Conservation (phyloP, 352 stramenopile genomes). For the Phytophthora pseudosyringae region DNA sequence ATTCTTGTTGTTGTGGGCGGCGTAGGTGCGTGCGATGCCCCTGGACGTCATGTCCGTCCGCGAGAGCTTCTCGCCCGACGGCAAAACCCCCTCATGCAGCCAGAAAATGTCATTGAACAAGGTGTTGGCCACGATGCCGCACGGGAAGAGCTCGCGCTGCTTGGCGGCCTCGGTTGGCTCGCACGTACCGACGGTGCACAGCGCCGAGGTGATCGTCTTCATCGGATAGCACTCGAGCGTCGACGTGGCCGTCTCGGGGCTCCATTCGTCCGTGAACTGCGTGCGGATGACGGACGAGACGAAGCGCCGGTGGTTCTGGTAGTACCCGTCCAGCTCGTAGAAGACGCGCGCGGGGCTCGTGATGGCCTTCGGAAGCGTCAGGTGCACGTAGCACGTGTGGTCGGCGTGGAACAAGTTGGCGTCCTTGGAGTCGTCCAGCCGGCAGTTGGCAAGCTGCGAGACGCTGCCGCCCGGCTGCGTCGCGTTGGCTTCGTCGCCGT, state of each 20-base stretch:
- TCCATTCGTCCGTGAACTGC: constrained; percentile 73
- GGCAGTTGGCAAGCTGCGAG: constrained; percentile 55
- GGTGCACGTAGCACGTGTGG: constrained; percentile 73
- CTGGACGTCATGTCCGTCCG: constrained; percentile 48
- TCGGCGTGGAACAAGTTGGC: constrained; percentile 77
- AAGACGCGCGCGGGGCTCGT: constrained; percentile 49
- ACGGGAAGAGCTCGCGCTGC: constrained; percentile 65
- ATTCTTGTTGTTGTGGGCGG: constrained; percentile 68
- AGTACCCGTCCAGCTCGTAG: constrained; percentile 71
- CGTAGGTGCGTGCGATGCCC: constrained; percentile 55
- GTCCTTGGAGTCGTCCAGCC: constrained; percentile 38
- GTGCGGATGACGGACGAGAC: constrained; percentile 70
- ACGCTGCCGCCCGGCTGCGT: constrained; percentile 48
- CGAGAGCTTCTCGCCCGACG: constrained; percentile 47
- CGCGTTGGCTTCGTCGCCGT: constrained; percentile 35
- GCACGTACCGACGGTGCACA: constrained; percentile 52
- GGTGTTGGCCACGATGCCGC: constrained; percentile 78
- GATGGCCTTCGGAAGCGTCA: constrained; percentile 62
- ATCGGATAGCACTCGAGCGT: constrained; percentile 63
- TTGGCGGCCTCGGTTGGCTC: constrained; percentile 23
- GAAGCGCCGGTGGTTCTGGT: constrained; percentile 80
- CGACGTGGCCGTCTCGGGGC: constrained; percentile 28
- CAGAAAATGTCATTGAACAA: constrained; percentile 91
- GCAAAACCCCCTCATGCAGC: constrained; percentile 65
- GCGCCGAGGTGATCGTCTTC: constrained; percentile 39